These are phyloP conservation scores for Endocalyx cinctus DNA, from an alignment of 2,329 filamentous ascomycete genomes.

Conservation along the genomic window DNA sequence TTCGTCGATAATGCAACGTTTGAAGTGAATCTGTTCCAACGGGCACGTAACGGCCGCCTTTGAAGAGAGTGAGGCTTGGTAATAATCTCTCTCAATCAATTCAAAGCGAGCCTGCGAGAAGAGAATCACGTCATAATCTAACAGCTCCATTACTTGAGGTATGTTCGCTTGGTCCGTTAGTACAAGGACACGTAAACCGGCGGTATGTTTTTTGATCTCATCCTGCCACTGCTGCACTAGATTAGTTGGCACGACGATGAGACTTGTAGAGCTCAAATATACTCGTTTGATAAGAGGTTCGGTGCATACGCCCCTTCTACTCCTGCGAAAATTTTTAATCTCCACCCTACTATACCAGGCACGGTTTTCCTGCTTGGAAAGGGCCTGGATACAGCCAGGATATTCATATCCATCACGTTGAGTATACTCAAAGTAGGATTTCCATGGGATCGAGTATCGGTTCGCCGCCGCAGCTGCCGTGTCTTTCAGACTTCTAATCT, in stretches of 20 bases:
- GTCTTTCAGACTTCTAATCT: slow-evolving; percentile 59
- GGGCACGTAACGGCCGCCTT: slow-evolving; percentile 44
- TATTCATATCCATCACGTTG: slow-evolving; percentile 46
- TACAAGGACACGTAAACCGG: slow-evolving; percentile 59
- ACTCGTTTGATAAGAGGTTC: slow-evolving; percentile 46
- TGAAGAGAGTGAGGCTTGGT: no score
- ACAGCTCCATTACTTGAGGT: slow-evolving; percentile 54
- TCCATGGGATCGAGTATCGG: slow-evolving; percentile 67
- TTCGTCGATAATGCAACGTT: slow-evolving; percentile 87
- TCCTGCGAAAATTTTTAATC: no score
- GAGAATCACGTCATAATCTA: slow-evolving; percentile 69
- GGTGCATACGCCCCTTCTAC: no score
- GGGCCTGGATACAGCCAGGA: slow-evolving; percentile 47
- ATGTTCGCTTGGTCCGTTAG: slow-evolving; percentile 52
- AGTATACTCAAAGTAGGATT: slow-evolving; percentile 57
- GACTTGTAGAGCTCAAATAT: slow-evolving; percentile 61
- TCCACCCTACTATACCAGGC: slow-evolving; percentile 41
- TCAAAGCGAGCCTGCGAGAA: slow-evolving; percentile 75
- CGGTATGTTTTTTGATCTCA: slow-evolving; percentile 76
- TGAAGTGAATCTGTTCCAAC: slow-evolving; percentile 71
- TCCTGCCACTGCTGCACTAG: slow-evolving; percentile 78
- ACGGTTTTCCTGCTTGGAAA: slow-evolving; percentile 46
- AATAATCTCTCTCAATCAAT: slow-evolving; percentile 45
- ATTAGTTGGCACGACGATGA: slow-evolving; percentile 80
- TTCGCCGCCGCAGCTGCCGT: slow-evolving; percentile 72